A percentile compares a stretch with the other conserved stretches of the same genome.
These are phyloP conservation scores for Physcomitrium patens DNA, from an alignment of 225 moss, liverwort and hornwort genomes.

Conservation along the genomic window DNA sequence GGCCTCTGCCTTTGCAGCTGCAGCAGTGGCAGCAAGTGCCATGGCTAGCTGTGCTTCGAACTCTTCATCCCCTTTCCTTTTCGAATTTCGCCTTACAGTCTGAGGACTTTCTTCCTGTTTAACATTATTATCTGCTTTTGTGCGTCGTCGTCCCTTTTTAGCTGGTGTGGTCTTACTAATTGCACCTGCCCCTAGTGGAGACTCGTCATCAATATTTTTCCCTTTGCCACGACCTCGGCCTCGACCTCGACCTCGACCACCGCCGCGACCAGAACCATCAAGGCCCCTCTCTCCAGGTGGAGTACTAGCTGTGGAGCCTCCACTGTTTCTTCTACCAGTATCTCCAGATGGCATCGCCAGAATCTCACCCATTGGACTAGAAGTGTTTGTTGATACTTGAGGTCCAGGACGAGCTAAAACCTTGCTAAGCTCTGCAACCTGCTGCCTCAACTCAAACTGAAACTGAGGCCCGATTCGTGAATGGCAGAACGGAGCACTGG, in stretches of 20 bases:
- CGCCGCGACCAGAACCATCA: slow-evolving; percentile 17
- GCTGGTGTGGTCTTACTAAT: slow-evolving; percentile 31
- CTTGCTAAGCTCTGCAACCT: slow-evolving; percentile 69
- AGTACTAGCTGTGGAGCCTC: slow-evolving; percentile 19
- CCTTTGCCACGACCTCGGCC: slow-evolving; percentile 49
- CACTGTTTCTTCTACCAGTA: slow-evolving; percentile 17
- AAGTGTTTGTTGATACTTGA: slow-evolving; percentile 27
- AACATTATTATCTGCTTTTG: slow-evolving; percentile 21
- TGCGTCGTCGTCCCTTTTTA: slow-evolving; percentile 36
- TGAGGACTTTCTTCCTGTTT: slow-evolving; percentile 25
- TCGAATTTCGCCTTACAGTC: slow-evolving; percentile 39
- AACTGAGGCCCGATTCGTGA: slow-evolving; percentile 46
- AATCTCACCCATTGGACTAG: slow-evolving; percentile 24
- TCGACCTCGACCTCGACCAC: slow-evolving; percentile 14
- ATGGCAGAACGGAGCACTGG: slow-evolving; percentile 44
- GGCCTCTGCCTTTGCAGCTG: slow-evolving; percentile 44
- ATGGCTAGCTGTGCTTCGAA: slow-evolving; percentile 85
- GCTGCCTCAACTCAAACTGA: slow-evolving; percentile 54
- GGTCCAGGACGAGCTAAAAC: slow-evolving; percentile 50
- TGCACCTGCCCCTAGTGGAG: slow-evolving; percentile 17
- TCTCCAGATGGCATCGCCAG: slow-evolving; percentile 32
- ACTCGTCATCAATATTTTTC: slow-evolving; percentile 26
- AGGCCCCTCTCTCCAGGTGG: slow-evolving; percentile 38
- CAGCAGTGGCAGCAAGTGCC: slow-evolving; percentile 89
- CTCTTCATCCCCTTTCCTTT: slow-evolving; percentile 79